Conservation (phyloP, 2,329 filamentous ascomycete genomes). For the Mollisiaceae sp. region DNA sequence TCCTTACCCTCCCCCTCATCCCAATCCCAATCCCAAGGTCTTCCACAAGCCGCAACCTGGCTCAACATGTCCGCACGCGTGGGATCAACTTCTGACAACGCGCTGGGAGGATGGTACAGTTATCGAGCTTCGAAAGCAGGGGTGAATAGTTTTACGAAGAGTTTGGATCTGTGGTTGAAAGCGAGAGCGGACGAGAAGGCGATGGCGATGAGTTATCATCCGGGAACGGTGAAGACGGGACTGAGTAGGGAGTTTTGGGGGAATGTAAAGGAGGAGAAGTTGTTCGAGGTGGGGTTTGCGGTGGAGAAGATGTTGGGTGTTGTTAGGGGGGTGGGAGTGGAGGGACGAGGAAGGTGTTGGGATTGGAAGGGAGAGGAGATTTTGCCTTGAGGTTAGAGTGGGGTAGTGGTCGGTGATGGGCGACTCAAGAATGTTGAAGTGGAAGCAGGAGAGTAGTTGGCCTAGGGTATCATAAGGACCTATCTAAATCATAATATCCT, state of each 20-base stretch:
- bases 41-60: conserved; percentile 64
- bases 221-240: conserved; percentile 79
- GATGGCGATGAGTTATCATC: conserved; percentile 74
- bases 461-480: too few species aligned
- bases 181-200: conserved; percentile 64
- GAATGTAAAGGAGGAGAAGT: conserved; percentile 61
- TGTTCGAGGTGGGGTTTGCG: conserved; percentile 71
- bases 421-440: neutral
- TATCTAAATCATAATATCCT: too few species aligned
- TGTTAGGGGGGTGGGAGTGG: conserved; percentile 51
- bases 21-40: conserved; percentile 31
- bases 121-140: conserved; percentile 80
- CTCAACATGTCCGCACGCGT: conserved; percentile 81
- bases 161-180: conserved; percentile 70
- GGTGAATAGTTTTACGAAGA: conserved; percentile 73
- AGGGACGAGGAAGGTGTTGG: conserved; percentile 67
- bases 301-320: conserved; percentile 69
- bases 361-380: conserved; percentile 73
- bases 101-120: conserved; percentile 79
- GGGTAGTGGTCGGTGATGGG: neutral
- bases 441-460: too few species aligned
- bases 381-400: conserved; percentile 32
- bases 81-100: conserved; percentile 74
- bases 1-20: conserved; percentile 39
- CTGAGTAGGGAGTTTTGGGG: conserved; percentile 76